phyloP scores from a whole-genome alignment of 2,329 filamentous ascomycete genomes.

The Lasiodiplodia sp. region DNA sequence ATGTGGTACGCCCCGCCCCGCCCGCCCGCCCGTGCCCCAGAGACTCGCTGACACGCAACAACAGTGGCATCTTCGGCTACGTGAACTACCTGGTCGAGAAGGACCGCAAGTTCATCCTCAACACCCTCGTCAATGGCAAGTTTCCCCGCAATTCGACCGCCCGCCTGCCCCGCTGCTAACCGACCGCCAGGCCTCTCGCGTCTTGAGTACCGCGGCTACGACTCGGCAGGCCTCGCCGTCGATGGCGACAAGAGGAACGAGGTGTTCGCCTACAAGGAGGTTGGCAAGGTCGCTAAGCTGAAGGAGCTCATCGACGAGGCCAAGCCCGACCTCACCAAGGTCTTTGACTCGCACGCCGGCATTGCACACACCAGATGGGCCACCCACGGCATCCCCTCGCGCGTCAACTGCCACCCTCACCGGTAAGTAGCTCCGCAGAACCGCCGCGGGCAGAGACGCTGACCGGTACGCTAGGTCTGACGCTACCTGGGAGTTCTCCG shows the following conservation, averaged over 20 bases:
- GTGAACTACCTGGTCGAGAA: constrained; percentile 99
- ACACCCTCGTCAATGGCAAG: constrained; percentile 94
- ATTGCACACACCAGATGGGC: constrained; percentile 99
- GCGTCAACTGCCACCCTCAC: constrained; percentile 97
- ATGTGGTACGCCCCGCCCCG: constrained; percentile 29
- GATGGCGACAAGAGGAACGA: constrained; percentile 99
- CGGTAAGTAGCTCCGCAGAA: constrained; percentile 64
- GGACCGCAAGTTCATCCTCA: constrained; percentile 94
- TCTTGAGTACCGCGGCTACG: constrained; percentile 98
- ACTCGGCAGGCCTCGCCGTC: constrained; percentile 93
- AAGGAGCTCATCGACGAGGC: constrained; percentile 88
- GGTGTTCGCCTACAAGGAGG: constrained; percentile 97
- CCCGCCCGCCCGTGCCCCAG: not conserved
- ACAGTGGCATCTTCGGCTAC: constrained; percentile 95
- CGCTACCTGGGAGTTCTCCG: constrained; percentile 91
- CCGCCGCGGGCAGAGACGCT: not conserved
- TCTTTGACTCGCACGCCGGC: constrained; percentile 97
- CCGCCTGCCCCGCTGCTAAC: constrained; percentile 32
- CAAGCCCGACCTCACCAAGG: constrained; percentile 85
- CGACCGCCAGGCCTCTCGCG: constrained; percentile 77
- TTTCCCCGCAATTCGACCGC: constrained; percentile 35
- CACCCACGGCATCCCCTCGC: constrained; percentile 93
- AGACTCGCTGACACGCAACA: constrained; percentile 16
- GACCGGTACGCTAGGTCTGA: constrained; percentile 72
- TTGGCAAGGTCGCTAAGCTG: constrained; percentile 97